Conservation (phyloP, 441 rosid genomes). For the Jatropha podagrica region DNA sequence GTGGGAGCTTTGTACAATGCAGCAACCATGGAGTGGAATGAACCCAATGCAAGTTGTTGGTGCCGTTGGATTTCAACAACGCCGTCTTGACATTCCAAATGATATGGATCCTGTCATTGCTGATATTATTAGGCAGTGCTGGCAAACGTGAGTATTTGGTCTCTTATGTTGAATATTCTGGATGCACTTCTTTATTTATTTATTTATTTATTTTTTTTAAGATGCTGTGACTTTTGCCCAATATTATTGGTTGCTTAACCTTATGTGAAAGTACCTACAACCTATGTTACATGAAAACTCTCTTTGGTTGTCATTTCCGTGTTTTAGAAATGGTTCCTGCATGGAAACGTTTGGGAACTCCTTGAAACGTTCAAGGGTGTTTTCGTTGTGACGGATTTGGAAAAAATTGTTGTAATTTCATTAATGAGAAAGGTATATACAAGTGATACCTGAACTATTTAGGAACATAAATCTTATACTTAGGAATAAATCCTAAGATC, state of each 20-base stretch:
- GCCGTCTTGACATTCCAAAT: conserved; percentile 86
- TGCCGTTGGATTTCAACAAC: conserved; percentile 98
- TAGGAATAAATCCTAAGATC: too few relatives aligned
- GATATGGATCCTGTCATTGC: conserved; percentile 74
- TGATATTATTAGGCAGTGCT: conserved; percentile 74
- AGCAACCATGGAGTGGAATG: conserved; percentile 98
- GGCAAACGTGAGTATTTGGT: conserved; percentile 87
- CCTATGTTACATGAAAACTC: too few relatives aligned
- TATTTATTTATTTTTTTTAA: neutral
- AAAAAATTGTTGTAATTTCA: too few relatives aligned
- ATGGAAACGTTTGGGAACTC: too few relatives aligned
- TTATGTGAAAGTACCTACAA: neutral
- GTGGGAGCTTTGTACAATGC: conserved; percentile 86
- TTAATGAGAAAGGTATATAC: too few relatives aligned
- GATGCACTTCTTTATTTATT: neutral
- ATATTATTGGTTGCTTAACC: neutral
- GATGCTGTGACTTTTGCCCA: neutral
- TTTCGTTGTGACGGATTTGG: too few relatives aligned
- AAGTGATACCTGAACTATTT: too few relatives aligned
- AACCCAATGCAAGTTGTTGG: conserved; percentile 99
- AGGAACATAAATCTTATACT: too few relatives aligned
- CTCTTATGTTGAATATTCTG: neutral
- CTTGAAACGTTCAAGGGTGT: too few relatives aligned
- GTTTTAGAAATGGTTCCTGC: too few relatives aligned
- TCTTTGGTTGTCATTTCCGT: too few relatives aligned